Conservation (phyloP, 208 protist genomes). For the Paratrypanosoma confusum region DNA sequence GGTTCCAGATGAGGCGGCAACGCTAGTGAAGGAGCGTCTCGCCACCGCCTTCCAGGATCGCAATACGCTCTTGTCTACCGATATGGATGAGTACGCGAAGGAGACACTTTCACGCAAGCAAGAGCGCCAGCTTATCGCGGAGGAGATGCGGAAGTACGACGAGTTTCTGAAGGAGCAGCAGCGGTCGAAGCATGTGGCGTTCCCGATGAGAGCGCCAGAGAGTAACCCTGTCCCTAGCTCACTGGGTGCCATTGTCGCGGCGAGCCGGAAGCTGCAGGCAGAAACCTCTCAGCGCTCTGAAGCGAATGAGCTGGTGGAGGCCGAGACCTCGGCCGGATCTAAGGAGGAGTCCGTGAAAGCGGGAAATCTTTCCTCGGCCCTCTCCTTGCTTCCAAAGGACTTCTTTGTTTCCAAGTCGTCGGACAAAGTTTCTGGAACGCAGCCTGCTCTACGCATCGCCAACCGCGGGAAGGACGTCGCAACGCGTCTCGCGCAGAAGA, state of each 20-base stretch:
- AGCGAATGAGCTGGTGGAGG: too few species aligned
- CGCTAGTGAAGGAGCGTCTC: conserved; percentile 19
- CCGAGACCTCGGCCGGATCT: too few species aligned
- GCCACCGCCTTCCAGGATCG: conserved; percentile 44
- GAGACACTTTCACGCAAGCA: conserved; percentile 39
- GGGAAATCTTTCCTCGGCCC: too few species aligned
- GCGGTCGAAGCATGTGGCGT: conserved; percentile 56
- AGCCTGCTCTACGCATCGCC: too few species aligned
- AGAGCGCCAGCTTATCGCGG: conserved; percentile 50
- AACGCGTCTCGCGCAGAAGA: too few species aligned
- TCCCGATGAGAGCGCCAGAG: conserved; percentile 63
- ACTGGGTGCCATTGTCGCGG: conserved; percentile 61
- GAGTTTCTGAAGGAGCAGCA: conserved; percentile 53
- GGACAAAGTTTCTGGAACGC: too few species aligned
- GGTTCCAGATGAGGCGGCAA: conserved; percentile 4
- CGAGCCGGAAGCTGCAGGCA: background rate
- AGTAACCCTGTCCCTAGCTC: conserved; percentile 57
- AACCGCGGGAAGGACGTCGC: too few species aligned
- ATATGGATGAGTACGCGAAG: conserved; percentile 64
- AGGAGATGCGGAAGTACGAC: conserved; percentile 71
- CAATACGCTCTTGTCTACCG: conserved; percentile 55
- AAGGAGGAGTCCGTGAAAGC: too few species aligned
- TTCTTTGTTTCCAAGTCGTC: too few species aligned
- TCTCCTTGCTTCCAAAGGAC: too few species aligned
- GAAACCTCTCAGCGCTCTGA: too few species aligned